phyloP scores from a whole-genome alignment of 2,329 filamentous ascomycete genomes.

The Phialocephala sp. region DNA sequence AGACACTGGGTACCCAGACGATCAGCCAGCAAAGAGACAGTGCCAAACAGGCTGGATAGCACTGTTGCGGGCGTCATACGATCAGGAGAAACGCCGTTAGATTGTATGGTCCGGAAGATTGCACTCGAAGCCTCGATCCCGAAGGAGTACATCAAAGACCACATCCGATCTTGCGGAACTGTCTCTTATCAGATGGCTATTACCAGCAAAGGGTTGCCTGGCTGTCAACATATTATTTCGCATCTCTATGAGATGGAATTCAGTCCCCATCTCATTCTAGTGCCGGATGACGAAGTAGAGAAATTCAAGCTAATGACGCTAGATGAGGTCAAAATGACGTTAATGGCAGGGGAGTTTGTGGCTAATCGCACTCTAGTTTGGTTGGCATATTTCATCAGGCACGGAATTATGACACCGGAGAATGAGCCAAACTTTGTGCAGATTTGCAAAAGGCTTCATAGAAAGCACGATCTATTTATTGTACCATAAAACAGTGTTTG shows the following conservation, averaged over 20 bases:
- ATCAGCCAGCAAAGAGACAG: conserved; percentile 38
- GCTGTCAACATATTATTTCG: conserved; percentile 41
- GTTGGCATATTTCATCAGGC: conserved; percentile 44
- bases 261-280: conserved; percentile 31
- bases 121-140: conserved; percentile 39
- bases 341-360: conserved; percentile 40
- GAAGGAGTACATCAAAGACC: conserved; percentile 30
- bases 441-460: conserved; percentile 43
- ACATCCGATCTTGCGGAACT: conserved; percentile 31
- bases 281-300: conserved; percentile 43
- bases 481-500: not conserved
- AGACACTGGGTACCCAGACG: conserved; percentile 41
- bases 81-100: conserved; percentile 34
- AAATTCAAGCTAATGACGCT: conserved; percentile 40
- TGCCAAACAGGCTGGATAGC: conserved; percentile 43
- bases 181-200: conserved; percentile 32
- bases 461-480: conserved; percentile 29
- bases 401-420: conserved; percentile 42
- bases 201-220: conserved; percentile 23
- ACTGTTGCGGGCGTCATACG: conserved; percentile 37
- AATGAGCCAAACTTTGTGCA: conserved; percentile 41
- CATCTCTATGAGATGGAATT: conserved; percentile 45
- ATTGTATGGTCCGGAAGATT: conserved; percentile 40
- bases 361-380: conserved; percentile 42
- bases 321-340: conserved; percentile 37